Evolutionary conservation across 306 rosid species (phyloP).

Genomic region (Begonia masoniana): DNA sequence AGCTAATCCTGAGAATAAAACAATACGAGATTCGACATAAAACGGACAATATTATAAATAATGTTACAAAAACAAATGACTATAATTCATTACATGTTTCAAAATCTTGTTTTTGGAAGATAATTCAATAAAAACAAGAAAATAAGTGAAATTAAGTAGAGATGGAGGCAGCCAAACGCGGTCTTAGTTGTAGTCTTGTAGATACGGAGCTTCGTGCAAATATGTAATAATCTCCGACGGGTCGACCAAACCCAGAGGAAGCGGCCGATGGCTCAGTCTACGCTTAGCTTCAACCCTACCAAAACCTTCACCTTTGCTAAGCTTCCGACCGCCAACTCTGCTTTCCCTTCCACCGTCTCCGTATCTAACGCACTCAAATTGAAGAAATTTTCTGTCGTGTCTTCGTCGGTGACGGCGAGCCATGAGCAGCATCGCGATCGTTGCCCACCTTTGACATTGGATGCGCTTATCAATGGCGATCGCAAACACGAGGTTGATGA

Average conservation of each 20-base stretch:
- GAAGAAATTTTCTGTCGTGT: constrained; percentile 15
- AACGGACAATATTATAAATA: too few relatives aligned
- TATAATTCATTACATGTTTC: too few relatives aligned
- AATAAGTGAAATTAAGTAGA: too few relatives aligned
- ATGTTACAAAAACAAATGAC: too few relatives aligned
- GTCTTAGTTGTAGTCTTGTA: too few relatives aligned
- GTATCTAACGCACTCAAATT: constrained; percentile 11
- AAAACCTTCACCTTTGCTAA: constrained; percentile 30
- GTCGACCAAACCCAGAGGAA: not conserved
- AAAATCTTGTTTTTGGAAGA: too few relatives aligned
- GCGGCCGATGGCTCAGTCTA: constrained; percentile 17
- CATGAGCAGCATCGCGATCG: constrained; percentile 16
- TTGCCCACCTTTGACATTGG: constrained; percentile 20
- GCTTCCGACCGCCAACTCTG: constrained; percentile 4
- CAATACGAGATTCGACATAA: too few relatives aligned
- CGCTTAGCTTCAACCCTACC: constrained; percentile 43
- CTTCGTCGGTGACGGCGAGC: constrained; percentile 26
- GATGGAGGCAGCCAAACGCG: too few relatives aligned
- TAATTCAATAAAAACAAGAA: too few relatives aligned
- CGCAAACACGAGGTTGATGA: constrained; percentile 33
- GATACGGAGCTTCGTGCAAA: too few relatives aligned
- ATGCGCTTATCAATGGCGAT: constrained; percentile 29
- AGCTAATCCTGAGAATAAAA: too few relatives aligned
- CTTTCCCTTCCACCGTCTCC: constrained; percentile 5
- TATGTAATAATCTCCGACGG: too few relatives aligned